Base-by-base conservation (phyloP, 179 eudicot genomes). In the Drosera spatulata region DNA sequence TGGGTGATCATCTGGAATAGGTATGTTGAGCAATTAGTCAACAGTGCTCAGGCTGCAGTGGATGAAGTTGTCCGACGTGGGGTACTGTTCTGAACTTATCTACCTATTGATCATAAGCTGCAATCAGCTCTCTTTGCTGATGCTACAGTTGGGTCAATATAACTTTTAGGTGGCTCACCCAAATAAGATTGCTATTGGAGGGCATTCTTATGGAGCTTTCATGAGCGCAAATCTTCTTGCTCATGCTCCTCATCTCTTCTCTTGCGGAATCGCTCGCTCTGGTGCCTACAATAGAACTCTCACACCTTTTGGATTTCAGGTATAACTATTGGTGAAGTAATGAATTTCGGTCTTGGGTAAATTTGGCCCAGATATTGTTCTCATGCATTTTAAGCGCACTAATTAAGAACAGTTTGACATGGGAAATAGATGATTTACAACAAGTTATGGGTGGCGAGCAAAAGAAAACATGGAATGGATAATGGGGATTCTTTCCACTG, bases 231-330 rank as follows among this genome's bases (percentile, higher is more conserved):
- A 91, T 73, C 96, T 91, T 68, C 69, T 91, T 56, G 96, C 98
- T 53, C 98, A 91, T 60, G 98, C 98, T 58, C 87, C 98, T 65
- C 96, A 88, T 78, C 98, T 91, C 65, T 91, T 91, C 71, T 67
- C 82, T 69, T 91, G 98, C 63, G 98, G 98, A 50, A 74, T 91
- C 67, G 95, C 98, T 70, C 87, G 96, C 38, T 91, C 98, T 64
- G 98, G 98, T 65, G 98, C 98, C 66, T 91, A 91, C 72, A 91
- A 91, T 66, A 73, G 98, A 75, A 91, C 98, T 62, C 93, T 91
- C 59, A 91, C 98, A 38, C 98, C 98, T 62, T 91, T 91, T 64
- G 98, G 98, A 55, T 91, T 91, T 73, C 98, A 91, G 98, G 96
- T 91, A 71, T 50, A 37, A 39, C 41, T 45, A 37, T 41, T 37